phyloP scores from a whole-genome alignment of 208 protist species.

The Acanthamoeba triangularis region DNA sequence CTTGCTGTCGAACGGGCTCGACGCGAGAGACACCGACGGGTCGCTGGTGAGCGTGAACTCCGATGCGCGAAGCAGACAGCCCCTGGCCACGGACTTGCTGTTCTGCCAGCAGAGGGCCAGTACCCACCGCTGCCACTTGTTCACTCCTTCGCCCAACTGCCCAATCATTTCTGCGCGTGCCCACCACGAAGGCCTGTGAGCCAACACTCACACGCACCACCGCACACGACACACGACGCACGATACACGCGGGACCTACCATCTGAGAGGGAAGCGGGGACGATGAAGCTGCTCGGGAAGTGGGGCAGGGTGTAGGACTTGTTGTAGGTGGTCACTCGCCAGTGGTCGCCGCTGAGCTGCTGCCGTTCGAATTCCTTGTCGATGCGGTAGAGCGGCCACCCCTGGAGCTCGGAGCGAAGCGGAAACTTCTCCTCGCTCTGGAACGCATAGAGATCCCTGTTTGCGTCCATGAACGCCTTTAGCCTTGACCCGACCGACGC shows the following conservation, averaged over 20 bases:
- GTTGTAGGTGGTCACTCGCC: neutral
- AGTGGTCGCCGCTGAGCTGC: neutral
- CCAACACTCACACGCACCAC: neutral
- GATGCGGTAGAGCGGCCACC: slow-evolving; percentile 54
- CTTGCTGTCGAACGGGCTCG: neutral
- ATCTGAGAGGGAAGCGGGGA: slow-evolving; percentile 33
- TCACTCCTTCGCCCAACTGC: neutral
- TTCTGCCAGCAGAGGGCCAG: slow-evolving; percentile 18
- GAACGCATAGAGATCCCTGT: slow-evolving; percentile 59
- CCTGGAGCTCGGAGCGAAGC: slow-evolving; percentile 27
- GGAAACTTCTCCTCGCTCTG: slow-evolving; percentile 38
- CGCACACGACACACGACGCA: neutral
- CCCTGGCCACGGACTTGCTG: neutral
- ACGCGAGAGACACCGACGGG: neutral
- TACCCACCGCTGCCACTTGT: slow-evolving; percentile 21
- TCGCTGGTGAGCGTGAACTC: neutral
- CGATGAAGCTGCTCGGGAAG: slow-evolving; percentile 27
- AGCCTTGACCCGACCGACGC: neutral
- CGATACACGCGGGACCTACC: neutral
- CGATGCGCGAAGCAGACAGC: neutral
- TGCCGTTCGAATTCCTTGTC: slow-evolving; percentile 30
- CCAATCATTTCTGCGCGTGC: neutral
- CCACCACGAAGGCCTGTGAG: too few species aligned
- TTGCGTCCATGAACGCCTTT: neutral
- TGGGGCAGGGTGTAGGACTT: neutral